Base-by-base conservation (phyloP, 495 filamentous ascomycete genomes). In the Copromyces sp. region DNA sequence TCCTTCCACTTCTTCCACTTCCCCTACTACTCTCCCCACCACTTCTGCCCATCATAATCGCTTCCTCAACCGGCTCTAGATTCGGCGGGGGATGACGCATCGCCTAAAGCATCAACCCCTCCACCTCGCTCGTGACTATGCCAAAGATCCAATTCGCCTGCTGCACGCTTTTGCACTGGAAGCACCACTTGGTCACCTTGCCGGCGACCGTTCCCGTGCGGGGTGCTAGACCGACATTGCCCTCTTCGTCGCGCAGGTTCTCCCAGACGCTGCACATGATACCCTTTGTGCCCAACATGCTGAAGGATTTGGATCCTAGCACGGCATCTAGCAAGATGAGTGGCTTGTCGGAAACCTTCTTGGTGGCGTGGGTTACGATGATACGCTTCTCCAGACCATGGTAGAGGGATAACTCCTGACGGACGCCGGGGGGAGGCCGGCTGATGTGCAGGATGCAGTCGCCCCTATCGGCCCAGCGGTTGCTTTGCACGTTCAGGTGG, bases 381-480 rank as follows among this genome's bases (percentile, higher is more conserved):
- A 99, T 91, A 17, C 95, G 88, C 82, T 97, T 97, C 83, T 94
- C 89, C 72, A 89, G 79, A n/a, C 86, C 84, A 79, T 87, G 78
- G 73, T 87, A 80, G 32, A 84, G 83, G 41, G 81, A 81, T 68
- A 84, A 76, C 70, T 85, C 84, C 74, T 86, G 87, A 42, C 84
- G 77, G 74, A 87, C 83, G 39, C 88, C 87, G 35, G 86, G 81
- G 44, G 88, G 83, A 1, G 91, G 89, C 9, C 91, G 90, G 80
- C 92, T 89, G 77, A 98, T 94, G 39, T 91, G 91, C 40, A 99
- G 81, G 39, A 89, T 85, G 69, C 94, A 94, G 68, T 92, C 89
- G 70, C 95, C 94, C 84, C 95, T 90, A 76, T 98, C 94, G 39
- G 92, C 89, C 95, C 95, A 99, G 77, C 92, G 93, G 42, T 89